phyloP scores from a whole-genome alignment of 208 protist species.

The Trypanosoma lewisi region DNA sequence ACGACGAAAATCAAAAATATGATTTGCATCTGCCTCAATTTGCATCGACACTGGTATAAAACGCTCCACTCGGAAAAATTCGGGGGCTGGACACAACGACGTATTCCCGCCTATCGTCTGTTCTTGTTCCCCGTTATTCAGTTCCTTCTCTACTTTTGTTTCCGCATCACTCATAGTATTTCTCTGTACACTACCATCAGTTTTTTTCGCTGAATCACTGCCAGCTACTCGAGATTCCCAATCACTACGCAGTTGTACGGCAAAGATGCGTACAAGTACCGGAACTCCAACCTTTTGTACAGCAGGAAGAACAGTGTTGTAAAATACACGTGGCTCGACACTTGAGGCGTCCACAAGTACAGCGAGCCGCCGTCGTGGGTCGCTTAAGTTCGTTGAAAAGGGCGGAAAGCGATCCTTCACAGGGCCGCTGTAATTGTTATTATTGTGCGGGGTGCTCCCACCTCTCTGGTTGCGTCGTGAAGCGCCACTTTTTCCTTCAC shows the following conservation, averaged over 20 bases:
- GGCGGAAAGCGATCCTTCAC: constrained; percentile 81
- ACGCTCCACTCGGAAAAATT: constrained; percentile 83
- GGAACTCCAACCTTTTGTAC: constrained; percentile 70
- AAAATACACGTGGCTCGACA: constrained; percentile 43
- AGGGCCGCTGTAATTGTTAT: constrained; percentile 28
- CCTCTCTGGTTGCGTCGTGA: not conserved
- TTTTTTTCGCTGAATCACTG: not conserved
- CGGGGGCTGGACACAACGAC: constrained; percentile 25
- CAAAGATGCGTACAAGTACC: constrained; percentile 78
- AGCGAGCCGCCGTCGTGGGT: constrained; percentile 73
- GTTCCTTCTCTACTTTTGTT: constrained; percentile 1
- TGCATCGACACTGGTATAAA: constrained; percentile 89
- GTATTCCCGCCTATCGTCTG: not conserved
- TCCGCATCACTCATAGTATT: not conserved
- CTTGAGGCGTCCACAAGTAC: constrained; percentile 75
- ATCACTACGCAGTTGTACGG: constrained; percentile 55
- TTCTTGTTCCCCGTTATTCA: not conserved
- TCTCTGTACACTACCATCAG: not conserved
- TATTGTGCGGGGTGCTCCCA: not conserved
- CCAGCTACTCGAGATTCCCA: constrained; percentile 60
- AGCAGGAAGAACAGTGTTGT: constrained; percentile 55
- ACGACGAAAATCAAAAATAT: constrained; percentile 70
- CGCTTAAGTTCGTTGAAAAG: constrained; percentile 47
- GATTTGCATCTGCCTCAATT: constrained; percentile 83
- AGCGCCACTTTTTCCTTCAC: not conserved